Conservation (phyloP, 805 yeast genomes). For the Clavispora santaluciae region DNA sequence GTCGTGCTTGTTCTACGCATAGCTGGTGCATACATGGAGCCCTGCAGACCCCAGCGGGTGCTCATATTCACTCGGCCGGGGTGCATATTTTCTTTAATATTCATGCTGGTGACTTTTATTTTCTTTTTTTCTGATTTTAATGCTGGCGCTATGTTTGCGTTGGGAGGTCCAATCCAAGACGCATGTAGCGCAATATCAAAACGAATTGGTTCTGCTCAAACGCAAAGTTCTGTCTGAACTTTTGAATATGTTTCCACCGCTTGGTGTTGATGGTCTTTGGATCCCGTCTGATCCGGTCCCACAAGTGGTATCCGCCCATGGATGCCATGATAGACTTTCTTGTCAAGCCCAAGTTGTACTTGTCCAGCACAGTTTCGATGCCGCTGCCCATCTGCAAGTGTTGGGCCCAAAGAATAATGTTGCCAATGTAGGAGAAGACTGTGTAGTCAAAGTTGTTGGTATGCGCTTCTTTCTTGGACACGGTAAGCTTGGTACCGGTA, state of each 20-base stretch:
- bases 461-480: conserved; percentile 30
- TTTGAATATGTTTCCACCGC: conserved; percentile 39
- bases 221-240: conserved; percentile 31
- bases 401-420: conserved; percentile 34
- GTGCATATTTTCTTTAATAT: too few relatives aligned
- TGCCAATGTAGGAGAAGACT: conserved; percentile 34
- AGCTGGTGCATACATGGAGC: too few relatives aligned
- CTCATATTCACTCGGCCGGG: too few relatives aligned
- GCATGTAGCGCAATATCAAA: conserved; percentile 32
- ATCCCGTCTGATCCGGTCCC: conserved; percentile 35
- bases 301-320: conserved; percentile 37
- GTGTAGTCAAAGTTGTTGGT: conserved; percentile 35
- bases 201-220: conserved; percentile 38
- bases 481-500: conserved; percentile 30
- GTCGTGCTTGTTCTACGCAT: too few relatives aligned
- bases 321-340: conserved; percentile 13
- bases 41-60: too few relatives aligned
- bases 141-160: background rate
- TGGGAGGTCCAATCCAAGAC: conserved; percentile 20
- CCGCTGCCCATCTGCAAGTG: conserved; percentile 19
- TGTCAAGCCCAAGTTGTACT: conserved; percentile 18
- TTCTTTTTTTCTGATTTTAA: too few relatives aligned
- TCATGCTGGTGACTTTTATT: background rate
- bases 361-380: conserved; percentile 9
- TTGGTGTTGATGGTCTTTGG: conserved; percentile 30